A percentile compares a stretch with the other conserved stretches of the same genome.
phyloP scores from a whole-genome alignment of 345 rosid genomes.

The rapeseed (Brassica napus) region DNA sequence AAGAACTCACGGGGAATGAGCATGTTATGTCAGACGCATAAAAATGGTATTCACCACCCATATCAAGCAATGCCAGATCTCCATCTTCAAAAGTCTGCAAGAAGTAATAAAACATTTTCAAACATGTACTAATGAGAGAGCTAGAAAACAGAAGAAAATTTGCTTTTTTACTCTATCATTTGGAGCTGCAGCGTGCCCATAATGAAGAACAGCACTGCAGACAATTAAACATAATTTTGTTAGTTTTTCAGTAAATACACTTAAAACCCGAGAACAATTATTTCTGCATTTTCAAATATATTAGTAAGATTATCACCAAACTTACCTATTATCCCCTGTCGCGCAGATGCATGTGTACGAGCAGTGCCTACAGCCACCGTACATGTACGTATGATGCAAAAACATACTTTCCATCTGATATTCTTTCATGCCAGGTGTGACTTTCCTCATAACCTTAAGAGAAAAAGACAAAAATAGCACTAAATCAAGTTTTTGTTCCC shows the following conservation, averaged over 20 bases:
- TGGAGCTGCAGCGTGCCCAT: slow-evolving; percentile 99
- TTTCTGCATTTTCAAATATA: not conserved
- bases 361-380: slow-evolving; percentile 94
- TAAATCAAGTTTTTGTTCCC: no score
- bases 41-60: slow-evolving; percentile 93
- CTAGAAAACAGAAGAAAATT: not conserved
- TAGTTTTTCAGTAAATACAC: not conserved
- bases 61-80: slow-evolving; percentile 91
- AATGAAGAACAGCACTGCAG: slow-evolving; percentile 88
- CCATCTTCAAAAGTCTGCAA: slow-evolving; percentile 82
- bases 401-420: slow-evolving; percentile 95
- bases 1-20: slow-evolving; percentile 79
- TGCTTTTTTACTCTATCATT: slow-evolving; percentile 72
- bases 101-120: slow-evolving; percentile 10
- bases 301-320: not conserved
- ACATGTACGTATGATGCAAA: slow-evolving; percentile 90
- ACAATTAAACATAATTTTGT: not conserved
- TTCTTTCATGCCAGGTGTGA: slow-evolving; percentile 67
- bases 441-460: slow-evolving; percentile 77
- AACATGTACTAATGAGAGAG: not conserved
- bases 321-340: slow-evolving; percentile 87
- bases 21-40: slow-evolving; percentile 96
- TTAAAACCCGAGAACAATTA: not conserved
- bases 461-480: no score
- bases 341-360: slow-evolving; percentile 96